Conservation (phyloP, 2,329 filamentous ascomycete genomes). For the Neofusicoccum kwambonambiense region DNA sequence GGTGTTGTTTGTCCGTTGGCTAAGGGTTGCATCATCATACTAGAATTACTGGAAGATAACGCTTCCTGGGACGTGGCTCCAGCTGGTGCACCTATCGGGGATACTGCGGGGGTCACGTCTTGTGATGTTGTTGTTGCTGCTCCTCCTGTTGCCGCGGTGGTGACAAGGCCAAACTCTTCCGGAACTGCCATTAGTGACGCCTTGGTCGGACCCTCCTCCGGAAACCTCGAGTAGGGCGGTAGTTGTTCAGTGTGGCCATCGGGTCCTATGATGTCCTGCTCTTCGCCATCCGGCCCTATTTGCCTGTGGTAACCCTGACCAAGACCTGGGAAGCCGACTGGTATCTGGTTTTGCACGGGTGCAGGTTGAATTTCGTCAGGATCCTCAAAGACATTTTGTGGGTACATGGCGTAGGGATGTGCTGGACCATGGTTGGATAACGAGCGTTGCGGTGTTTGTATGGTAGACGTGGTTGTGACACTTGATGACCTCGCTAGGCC, state of each 20-base stretch:
- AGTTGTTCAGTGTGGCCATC: slow-evolving; percentile 88
- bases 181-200: slow-evolving; percentile 33
- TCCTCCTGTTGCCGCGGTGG: neutral
- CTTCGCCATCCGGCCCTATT: slow-evolving; percentile 77
- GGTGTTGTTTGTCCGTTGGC: slow-evolving; percentile 1
- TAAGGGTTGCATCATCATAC: slow-evolving; percentile 7
- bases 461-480: slow-evolving; percentile 69
- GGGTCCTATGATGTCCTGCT: slow-evolving; percentile 82
- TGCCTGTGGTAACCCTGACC: slow-evolving; percentile 68
- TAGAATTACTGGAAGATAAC: slow-evolving; percentile 1
- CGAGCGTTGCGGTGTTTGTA: slow-evolving; percentile 56
- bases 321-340: slow-evolving; percentile 72
- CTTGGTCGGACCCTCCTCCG: slow-evolving; percentile 69
- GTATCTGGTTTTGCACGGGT: slow-evolving; percentile 44
- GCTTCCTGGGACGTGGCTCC: slow-evolving; percentile 2
- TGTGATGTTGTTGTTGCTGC: neutral
- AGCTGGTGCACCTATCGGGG: neutral
- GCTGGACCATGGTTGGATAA: slow-evolving; percentile 66
- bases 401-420: slow-evolving; percentile 84
- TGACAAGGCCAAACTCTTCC: slow-evolving; percentile 9
- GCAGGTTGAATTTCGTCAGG: slow-evolving; percentile 35
- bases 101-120: neutral
- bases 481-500: slow-evolving; percentile 58
- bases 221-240: slow-evolving; percentile 87
- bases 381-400: slow-evolving; percentile 70